Evolutionary conservation across 495 filamentous ascomycete species (phyloP).

Genomic region (Penicillium atrosanguineum): DNA sequence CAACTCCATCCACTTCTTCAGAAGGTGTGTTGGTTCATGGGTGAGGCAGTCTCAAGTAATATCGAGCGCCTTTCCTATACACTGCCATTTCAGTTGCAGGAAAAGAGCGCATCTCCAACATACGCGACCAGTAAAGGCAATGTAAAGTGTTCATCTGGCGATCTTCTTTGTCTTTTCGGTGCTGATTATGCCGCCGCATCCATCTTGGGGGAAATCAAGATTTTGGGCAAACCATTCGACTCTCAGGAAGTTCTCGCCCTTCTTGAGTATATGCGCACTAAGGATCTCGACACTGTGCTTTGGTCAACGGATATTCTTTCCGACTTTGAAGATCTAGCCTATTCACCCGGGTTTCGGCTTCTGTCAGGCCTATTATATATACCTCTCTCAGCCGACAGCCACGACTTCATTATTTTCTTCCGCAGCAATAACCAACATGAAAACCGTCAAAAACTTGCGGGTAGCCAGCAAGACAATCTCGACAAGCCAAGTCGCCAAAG

Average conservation of each 20-base stretch:
- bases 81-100: conserved; percentile 58
- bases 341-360: conserved; percentile 69
- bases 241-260: conserved; percentile 77
- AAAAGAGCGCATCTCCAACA: background rate
- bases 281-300: conserved; percentile 66
- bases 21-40: conserved; percentile 78
- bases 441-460: background rate
- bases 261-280: conserved; percentile 75
- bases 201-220: conserved; percentile 78
- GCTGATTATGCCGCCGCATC: conserved; percentile 80
- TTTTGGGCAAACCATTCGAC: conserved; percentile 69
- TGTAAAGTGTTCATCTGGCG: conserved; percentile 8
- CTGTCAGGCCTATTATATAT: conserved; percentile 77
- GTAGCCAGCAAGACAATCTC: background rate
- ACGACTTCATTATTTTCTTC: conserved; percentile 89
- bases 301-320: conserved; percentile 66
- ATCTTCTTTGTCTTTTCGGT: conserved; percentile 26
- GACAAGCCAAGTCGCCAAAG: background rate
- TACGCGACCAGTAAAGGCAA: background rate
- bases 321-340: conserved; percentile 80
- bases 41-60: conserved; percentile 76
- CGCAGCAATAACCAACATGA: conserved; percentile 25
- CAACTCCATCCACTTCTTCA: conserved; percentile 80
- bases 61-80: conserved; percentile 85
- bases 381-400: conserved; percentile 66